Evolutionary conservation across 2,329 filamentous ascomycete genomes (phyloP).

Genomic region (Exophiala sideris): DNA sequence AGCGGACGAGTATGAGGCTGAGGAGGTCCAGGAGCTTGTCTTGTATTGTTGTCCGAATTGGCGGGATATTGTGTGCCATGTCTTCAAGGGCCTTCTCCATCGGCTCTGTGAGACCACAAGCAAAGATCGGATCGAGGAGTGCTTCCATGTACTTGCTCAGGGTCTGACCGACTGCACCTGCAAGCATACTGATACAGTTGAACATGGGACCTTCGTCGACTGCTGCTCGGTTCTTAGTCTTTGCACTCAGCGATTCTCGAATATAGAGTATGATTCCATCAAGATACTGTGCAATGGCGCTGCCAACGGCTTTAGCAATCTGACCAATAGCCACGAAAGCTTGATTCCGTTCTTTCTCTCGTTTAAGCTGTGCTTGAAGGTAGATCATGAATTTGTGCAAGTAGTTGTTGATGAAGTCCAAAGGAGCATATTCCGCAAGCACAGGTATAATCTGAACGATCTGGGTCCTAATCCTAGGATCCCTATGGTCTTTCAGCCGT

Average conservation of each 20-base stretch:
- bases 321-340: conserved; percentile 95
- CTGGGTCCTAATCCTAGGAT: conserved; percentile 80
- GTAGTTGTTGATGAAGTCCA: conserved; percentile 82
- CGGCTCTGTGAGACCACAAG: conserved; percentile 88
- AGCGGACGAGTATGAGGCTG: conserved; percentile 86
- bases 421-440: conserved; percentile 85
- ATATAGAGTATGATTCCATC: conserved; percentile 93
- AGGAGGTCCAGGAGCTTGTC: conserved; percentile 92
- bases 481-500: conserved; percentile 87
- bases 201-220: conserved; percentile 74
- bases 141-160: conserved; percentile 98
- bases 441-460: conserved; percentile 89
- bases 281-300: conserved; percentile 89
- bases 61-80: conserved; percentile 98
- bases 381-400: conserved; percentile 97
- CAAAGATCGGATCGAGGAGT: conserved; percentile 91
- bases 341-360: conserved; percentile 88
- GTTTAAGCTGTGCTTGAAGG: conserved; percentile 87
- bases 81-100: conserved; percentile 94
- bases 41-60: conserved; percentile 88
- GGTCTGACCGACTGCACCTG: conserved; percentile 91
- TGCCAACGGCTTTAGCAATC: conserved; percentile 93
- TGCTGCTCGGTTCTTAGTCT: conserved; percentile 50
- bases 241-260: conserved; percentile 60
- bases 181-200: conserved; percentile 94